Evolutionary conservation across 306 rosid species (phyloP).

Genomic region (Parietaria judaica): DNA sequence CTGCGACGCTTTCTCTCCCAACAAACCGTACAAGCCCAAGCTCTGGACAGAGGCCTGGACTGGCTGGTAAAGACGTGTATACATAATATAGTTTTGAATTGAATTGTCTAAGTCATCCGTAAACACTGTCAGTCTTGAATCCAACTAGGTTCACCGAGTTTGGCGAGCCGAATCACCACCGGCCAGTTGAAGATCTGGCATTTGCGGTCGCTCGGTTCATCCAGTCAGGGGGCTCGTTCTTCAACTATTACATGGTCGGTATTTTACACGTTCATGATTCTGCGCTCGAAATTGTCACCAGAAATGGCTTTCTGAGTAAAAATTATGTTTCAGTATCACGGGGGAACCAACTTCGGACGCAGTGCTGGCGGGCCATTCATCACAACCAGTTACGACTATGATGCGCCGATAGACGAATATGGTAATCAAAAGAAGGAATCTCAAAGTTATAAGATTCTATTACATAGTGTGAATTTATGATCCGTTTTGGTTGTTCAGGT

Average conservation of each 20-base stretch:
- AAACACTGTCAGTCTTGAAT: background rate
- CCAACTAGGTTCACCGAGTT: slow-evolving; percentile 72
- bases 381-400: slow-evolving; percentile 88
- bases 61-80: slow-evolving; percentile 61
- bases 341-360: slow-evolving; percentile 98
- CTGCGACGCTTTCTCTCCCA: slow-evolving; percentile 81
- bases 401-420: slow-evolving; percentile 94
- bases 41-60: slow-evolving; percentile 97
- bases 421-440: slow-evolving; percentile 29
- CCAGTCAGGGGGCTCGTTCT: slow-evolving; percentile 70
- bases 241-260: slow-evolving; percentile 94
- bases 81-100: slow-evolving; percentile 3
- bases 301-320: background rate
- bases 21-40: slow-evolving; percentile 83
- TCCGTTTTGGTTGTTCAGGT: slow-evolving; percentile 38
- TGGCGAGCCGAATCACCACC: slow-evolving; percentile 60
- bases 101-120: slow-evolving; percentile 1
- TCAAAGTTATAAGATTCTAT: slow-evolving; percentile 17
- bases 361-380: slow-evolving; percentile 96
- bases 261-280: slow-evolving; percentile 8
- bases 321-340: slow-evolving; percentile 64
- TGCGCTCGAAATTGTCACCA: background rate
- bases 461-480: background rate
- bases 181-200: slow-evolving; percentile 94
- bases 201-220: slow-evolving; percentile 91